Conservation (phyloP, 805 yeast species). For the Wickerhamiella azymoides region DNA sequence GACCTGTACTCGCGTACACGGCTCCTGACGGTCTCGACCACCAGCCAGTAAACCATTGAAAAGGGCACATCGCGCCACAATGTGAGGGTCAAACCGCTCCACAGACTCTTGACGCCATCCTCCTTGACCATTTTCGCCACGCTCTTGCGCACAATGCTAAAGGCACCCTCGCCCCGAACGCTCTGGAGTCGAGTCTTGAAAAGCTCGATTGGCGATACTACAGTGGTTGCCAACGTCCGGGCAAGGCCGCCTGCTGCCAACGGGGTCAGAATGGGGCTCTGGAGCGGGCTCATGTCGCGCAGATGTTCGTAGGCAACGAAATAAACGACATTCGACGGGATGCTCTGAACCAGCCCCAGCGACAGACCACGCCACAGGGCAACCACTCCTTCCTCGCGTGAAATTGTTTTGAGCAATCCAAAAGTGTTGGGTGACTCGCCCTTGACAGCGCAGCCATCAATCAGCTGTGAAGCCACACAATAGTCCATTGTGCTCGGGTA, state of each 20-base stretch:
- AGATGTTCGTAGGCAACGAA: slow-evolving; percentile 86
- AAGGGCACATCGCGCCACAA: slow-evolving; percentile 97
- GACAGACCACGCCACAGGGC: slow-evolving; percentile 87
- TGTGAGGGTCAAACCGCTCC: slow-evolving; percentile 76
- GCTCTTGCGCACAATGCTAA: slow-evolving; percentile 32
- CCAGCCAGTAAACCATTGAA: slow-evolving; percentile 87
- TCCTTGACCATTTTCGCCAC: slow-evolving; percentile 35
- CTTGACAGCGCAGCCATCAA: slow-evolving; percentile 24
- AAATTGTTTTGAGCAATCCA: slow-evolving; percentile 57
- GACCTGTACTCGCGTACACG: neutral
- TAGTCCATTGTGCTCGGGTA: slow-evolving; percentile 26
- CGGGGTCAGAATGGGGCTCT: slow-evolving; percentile 41
- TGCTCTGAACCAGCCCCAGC: slow-evolving; percentile 66
- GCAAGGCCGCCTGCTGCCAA: slow-evolving; percentile 77
- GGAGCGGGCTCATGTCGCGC: slow-evolving; percentile 56
- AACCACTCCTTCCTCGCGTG: slow-evolving; percentile 53
- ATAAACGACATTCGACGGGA: slow-evolving; percentile 86
- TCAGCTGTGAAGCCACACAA: slow-evolving; percentile 26
- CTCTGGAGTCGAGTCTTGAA: slow-evolving; percentile 82
- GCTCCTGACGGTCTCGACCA: slow-evolving; percentile 39
- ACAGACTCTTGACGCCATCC: slow-evolving; percentile 52
- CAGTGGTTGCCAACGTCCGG: slow-evolving; percentile 67
- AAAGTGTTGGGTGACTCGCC: slow-evolving; percentile 38
- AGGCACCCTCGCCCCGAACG: slow-evolving; percentile 39
- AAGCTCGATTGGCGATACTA: slow-evolving; percentile 77